phyloP scores from a whole-genome alignment of 345 rosid genomes.

The Litchi chinensis region DNA sequence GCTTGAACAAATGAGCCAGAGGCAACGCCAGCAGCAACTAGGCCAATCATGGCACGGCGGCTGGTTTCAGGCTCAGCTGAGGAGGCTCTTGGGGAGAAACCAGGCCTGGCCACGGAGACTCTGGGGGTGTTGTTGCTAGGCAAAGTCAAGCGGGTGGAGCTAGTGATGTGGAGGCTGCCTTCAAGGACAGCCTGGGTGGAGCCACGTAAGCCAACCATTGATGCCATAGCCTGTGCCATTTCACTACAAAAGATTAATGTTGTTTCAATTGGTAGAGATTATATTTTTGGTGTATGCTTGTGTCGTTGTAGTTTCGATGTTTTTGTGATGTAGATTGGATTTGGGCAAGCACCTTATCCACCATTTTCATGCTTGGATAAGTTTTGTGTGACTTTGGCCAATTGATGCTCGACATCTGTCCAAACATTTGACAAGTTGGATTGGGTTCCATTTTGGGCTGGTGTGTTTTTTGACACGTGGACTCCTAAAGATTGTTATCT shows the following conservation, averaged over 20 bases:
- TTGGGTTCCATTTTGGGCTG: slow-evolving; percentile 19
- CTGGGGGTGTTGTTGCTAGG: slow-evolving; percentile 20
- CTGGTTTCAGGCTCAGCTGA: slow-evolving; percentile 55
- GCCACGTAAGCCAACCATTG: slow-evolving; percentile 72
- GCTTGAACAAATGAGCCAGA: slow-evolving; percentile 72
- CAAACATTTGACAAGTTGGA: slow-evolving; percentile 34
- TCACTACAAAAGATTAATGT: not conserved
- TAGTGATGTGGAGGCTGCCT: slow-evolving; percentile 62
- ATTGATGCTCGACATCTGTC: slow-evolving; percentile 26
- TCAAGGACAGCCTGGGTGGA: slow-evolving; percentile 68
- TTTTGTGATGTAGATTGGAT: slow-evolving; percentile 54
- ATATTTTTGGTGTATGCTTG: slow-evolving; percentile 20
- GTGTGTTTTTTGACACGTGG: slow-evolving; percentile 37
- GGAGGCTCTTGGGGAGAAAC: slow-evolving; percentile 57
- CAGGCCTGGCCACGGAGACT: slow-evolving; percentile 37
- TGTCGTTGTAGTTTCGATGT: slow-evolving; percentile 14
- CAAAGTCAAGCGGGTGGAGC: slow-evolving; percentile 49
- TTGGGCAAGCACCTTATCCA: slow-evolving; percentile 45
- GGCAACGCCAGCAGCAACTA: slow-evolving; percentile 72
- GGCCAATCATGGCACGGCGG: slow-evolving; percentile 72
- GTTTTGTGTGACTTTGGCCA: slow-evolving; percentile 46
- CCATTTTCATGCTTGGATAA: slow-evolving; percentile 51
- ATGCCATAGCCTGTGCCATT: slow-evolving; percentile 79
- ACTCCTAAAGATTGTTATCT: not conserved
- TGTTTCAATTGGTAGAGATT: slow-evolving; percentile 21